Percentiles rank a stretch among this genome's conserved stretches.
Evolutionary conservation across 2,329 filamentous ascomycete species (phyloP).

Genomic region (Ophiostoma quercus): DNA sequence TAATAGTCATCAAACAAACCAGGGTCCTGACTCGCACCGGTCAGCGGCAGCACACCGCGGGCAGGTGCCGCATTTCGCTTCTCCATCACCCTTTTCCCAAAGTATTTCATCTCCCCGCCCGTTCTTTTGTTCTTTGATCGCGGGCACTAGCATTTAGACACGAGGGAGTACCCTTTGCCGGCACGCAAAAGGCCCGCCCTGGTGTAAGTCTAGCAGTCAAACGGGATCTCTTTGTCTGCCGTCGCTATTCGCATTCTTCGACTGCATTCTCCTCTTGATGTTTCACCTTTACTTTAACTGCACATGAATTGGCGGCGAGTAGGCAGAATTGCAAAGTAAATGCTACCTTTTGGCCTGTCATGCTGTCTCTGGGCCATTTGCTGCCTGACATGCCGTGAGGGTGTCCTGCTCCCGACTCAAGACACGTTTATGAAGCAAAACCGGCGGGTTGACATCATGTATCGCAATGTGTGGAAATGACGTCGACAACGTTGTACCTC

Average conservation of each 20-base stretch:
- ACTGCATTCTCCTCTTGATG: neutral
- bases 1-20: neutral
- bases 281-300: neutral
- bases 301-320: neutral
- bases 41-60: neutral
- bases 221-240: neutral
- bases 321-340: neutral
- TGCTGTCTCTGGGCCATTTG: neutral
- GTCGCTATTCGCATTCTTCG: neutral
- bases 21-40: neutral
- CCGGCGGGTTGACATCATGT: neutral
- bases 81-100: neutral
- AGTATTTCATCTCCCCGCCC: neutral
- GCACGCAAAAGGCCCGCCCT: neutral
- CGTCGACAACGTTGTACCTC: neutral
- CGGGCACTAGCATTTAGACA: constrained; percentile 1
- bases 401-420: neutral
- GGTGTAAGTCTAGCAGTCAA: neutral
- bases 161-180: neutral
- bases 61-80: neutral
- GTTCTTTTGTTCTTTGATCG: neutral
- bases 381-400: neutral
- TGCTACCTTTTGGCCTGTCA: no score
- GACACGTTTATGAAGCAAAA: neutral
- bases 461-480: neutral